Percentiles rank a stretch among this genome's conserved stretches.
Conservation (phyloP, 2,329 filamentous ascomycete genomes). For the Fusarium algeriense region DNA sequence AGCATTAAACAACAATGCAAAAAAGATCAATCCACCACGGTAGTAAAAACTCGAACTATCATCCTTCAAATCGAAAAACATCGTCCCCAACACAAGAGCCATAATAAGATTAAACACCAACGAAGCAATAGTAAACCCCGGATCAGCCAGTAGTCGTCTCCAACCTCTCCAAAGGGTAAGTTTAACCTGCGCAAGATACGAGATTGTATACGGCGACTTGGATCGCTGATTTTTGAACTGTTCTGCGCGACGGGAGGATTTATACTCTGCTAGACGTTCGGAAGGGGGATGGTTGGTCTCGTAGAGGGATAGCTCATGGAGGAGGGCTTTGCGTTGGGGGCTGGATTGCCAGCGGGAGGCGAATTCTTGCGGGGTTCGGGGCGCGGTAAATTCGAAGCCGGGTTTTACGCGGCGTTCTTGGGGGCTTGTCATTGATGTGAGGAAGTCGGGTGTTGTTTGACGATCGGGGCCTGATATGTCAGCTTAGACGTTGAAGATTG, state of each 20-base stretch:
- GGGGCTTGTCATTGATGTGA: conserved; percentile 58
- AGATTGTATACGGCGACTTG: conserved; percentile 63
- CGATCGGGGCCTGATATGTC: conserved; percentile 39
- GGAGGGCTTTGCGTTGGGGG: conserved; percentile 44
- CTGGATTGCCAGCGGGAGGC: conserved; percentile 51
- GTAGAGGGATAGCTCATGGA: conserved; percentile 48
- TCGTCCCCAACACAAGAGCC: conserved; percentile 64
- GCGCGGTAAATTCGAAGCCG: conserved; percentile 51
- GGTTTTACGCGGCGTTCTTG: conserved; percentile 51
- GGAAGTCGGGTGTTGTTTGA: conserved; percentile 47
- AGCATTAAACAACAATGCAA: conserved; percentile 65
- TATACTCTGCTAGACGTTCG: conserved; percentile 40
- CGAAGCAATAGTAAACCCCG: conserved; percentile 55
- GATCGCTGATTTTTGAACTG: conserved; percentile 54
- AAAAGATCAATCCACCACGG: conserved; percentile 63
- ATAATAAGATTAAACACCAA: conserved; percentile 61
- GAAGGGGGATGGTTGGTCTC: conserved; percentile 37
- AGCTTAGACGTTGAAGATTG: fast-evolving
- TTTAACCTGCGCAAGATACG: conserved; percentile 58
- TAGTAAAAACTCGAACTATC: conserved; percentile 61
- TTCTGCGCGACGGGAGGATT: conserved; percentile 37
- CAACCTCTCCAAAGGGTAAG: conserved; percentile 58
- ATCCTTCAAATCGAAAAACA: conserved; percentile 61
- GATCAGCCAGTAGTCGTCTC: conserved; percentile 56
- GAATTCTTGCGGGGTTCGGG: conserved; percentile 55